Base-by-base conservation (phyloP, 2,329 filamentous ascomycete genomes). In the Nectriaceae sp. region DNA sequence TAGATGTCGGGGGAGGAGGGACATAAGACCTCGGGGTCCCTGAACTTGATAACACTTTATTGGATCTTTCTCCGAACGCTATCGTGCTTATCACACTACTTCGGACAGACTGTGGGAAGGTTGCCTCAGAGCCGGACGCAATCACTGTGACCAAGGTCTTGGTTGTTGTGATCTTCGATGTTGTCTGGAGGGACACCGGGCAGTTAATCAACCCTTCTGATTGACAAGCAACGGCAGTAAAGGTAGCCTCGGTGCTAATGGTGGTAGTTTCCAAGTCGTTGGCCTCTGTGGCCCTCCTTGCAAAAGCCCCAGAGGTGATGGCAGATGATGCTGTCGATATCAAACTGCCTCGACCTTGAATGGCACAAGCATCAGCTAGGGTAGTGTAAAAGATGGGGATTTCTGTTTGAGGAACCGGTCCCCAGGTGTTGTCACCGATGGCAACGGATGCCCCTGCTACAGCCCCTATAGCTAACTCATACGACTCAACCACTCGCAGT, bases 371-470 rank as follows among this genome's bases (percentile, higher is more conserved):
- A 21, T 71, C 66, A 0, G 69, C 68, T 0, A 83, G 55, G 0
- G 75, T 78, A 0, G 79, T 83, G 55, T 75, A 80, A 54, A 72
- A 83, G 35, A 84, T 67, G 1, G 79, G 75, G 3, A 75, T 69
- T 11, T 73, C 70, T 0, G 74, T 77, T 18, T 65, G 59, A 0
- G 76, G 72, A 0, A 69, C 61, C 0, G 78, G 78, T 0, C 79
- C 81, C 76, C 77, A 84, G 0, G 71, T 75, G 13, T 73, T 56
- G 0, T 56, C 53, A 1, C 63, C 65, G 4, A 82, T 42, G 2
- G 64, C 70, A 0, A 83, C 55, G 0, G 75, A 77, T 1, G 79
- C 80, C 1, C 80, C 81, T 4, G 78, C 79, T 1, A 68, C 70
- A 4, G 77, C 80, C 15, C 80, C 81, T 0, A 84, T 53, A 0